Evolutionary conservation across 345 rosid species (phyloP).

Genomic region (Stellera chamaejasme): DNA sequence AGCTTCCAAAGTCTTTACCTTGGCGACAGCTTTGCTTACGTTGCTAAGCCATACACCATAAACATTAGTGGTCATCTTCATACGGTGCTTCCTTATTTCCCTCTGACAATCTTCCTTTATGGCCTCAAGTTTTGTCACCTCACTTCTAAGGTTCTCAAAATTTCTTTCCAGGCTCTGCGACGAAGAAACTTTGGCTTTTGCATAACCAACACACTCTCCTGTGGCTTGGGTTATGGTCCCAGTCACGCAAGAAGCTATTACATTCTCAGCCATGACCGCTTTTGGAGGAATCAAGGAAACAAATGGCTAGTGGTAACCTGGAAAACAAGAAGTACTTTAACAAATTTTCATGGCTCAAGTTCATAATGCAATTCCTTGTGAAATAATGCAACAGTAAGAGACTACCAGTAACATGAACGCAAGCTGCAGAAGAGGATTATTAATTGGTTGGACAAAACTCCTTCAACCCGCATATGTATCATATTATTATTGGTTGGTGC

Average conservation of each 20-base stretch:
- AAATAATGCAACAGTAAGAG: no score
- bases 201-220: constrained; percentile 2
- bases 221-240: neutral
- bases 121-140: constrained; percentile 6
- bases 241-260: constrained; percentile 4
- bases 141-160: neutral
- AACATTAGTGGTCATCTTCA: constrained; percentile 7
- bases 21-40: neutral
- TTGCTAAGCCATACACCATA: constrained; percentile 6
- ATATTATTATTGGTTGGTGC: no score
- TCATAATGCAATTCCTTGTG: no score
- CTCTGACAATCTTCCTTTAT: constrained; percentile 7
- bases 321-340: neutral
- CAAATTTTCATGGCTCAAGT: no score
- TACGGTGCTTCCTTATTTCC: constrained; percentile 5
- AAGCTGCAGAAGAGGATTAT: no score
- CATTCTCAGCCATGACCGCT: constrained; percentile 2
- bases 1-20: neutral
- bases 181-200: neutral
- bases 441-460: no score
- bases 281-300: neutral
- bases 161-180: constrained; percentile 3
- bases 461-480: no score
- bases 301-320: neutral
- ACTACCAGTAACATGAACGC: no score